Conservation (phyloP, 352 stramenopile species). For the Phytophthora multivora region DNA sequence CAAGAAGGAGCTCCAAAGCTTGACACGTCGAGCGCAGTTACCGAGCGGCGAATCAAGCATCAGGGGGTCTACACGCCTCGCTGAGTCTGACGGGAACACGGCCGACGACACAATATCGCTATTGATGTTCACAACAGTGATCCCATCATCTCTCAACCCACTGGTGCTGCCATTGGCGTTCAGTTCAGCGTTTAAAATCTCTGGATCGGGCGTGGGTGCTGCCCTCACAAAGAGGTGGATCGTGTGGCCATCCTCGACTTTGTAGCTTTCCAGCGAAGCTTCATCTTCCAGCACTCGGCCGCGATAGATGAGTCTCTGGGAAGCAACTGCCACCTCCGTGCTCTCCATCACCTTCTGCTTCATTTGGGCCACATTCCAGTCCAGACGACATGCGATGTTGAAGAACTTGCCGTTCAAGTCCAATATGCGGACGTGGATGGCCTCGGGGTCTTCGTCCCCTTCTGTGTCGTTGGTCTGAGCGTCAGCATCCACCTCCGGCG, state of each 20-base stretch:
- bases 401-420: constrained; percentile 90
- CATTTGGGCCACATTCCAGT: constrained; percentile 67
- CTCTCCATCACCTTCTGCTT: constrained; percentile 78
- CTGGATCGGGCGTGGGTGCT: constrained; percentile 59
- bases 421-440: constrained; percentile 74
- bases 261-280: constrained; percentile 74
- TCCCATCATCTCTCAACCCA: constrained; percentile 45
- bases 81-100: constrained; percentile 85
- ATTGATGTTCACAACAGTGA: constrained; percentile 80
- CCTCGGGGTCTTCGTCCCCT: constrained; percentile 33
- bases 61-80: constrained; percentile 78
- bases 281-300: constrained; percentile 89
- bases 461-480: constrained; percentile 11
- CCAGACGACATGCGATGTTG: constrained; percentile 63
- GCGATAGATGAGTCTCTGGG: constrained; percentile 92
- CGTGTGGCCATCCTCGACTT: constrained; percentile 91
- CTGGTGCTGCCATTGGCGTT: constrained; percentile 28
- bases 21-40: constrained; percentile 82
- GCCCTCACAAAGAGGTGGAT: constrained; percentile 91
- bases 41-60: constrained; percentile 86
- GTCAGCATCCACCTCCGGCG: neutral
- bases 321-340: constrained; percentile 66
- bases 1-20: constrained; percentile 88
- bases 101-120: constrained; percentile 84
- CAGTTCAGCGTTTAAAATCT: constrained; percentile 55